phyloP scores from a whole-genome alignment of 2,329 filamentous ascomycete genomes.

The Trichoderma semiorbis region DNA sequence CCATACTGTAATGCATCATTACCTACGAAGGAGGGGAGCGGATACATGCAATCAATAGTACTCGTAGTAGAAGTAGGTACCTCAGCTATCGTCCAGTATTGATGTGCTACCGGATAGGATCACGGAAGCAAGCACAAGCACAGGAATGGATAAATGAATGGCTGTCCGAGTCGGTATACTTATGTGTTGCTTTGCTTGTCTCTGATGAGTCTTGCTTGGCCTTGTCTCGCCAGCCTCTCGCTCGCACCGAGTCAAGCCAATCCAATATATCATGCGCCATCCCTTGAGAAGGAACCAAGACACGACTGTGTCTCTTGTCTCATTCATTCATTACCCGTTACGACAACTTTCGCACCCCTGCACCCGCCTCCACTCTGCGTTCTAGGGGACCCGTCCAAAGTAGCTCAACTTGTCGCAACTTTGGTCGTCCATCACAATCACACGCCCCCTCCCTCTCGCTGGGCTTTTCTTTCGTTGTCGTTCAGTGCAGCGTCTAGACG shows the following conservation, averaged over 20 bases:
- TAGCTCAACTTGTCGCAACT: neutral
- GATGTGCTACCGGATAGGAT: neutral
- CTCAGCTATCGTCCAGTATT: neutral
- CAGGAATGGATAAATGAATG: too few species aligned
- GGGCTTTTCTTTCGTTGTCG: neutral
- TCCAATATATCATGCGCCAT: neutral
- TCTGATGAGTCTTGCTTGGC: neutral
- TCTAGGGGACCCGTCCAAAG: neutral
- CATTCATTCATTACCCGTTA: slow-evolving; percentile 4
- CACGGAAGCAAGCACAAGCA: neutral
- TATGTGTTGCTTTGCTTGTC: neutral
- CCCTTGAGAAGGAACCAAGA: slow-evolving; percentile 11
- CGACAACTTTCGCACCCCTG: slow-evolving; percentile 9
- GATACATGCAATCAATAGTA: neutral
- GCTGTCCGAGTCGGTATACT: too few species aligned
- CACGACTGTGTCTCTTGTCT: slow-evolving; percentile 1
- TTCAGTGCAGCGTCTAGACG: neutral
- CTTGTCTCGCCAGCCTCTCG: neutral
- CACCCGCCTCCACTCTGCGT: neutral
- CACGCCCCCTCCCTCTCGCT: slow-evolving; percentile 1
- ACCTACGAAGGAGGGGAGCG: neutral
- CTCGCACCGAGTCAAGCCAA: neutral
- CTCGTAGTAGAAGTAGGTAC: neutral
- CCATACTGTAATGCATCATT: neutral
- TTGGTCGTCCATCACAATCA: neutral